phyloP scores from a whole-genome alignment of 176 grass and related monocot genomes.

The Rhipidocladum racemiflorum region DNA sequence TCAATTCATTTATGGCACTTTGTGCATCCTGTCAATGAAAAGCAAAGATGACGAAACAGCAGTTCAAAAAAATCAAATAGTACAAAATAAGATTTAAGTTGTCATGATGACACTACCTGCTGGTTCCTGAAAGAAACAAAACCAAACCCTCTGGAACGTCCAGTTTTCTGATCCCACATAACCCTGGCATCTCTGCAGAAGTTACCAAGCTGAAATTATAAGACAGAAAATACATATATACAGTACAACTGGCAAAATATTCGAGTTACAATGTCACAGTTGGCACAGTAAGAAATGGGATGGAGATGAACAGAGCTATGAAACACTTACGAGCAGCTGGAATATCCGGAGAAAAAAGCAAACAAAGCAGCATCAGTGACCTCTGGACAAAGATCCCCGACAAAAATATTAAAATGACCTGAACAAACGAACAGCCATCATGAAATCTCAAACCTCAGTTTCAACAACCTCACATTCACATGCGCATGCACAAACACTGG shows the following conservation, averaged over 20 bases:
- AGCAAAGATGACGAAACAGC: constrained; percentile 20
- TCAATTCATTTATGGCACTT: constrained; percentile 91
- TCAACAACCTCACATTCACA: constrained; percentile 12
- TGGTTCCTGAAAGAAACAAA: constrained; percentile 98
- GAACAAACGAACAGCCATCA: constrained; percentile 7
- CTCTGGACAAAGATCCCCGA: constrained; percentile 95
- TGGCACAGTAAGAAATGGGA: background rate
- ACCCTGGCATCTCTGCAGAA: constrained; percentile 89
- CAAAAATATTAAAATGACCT: constrained; percentile 99
- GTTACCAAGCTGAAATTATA: constrained; percentile 23
- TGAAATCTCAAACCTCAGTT: constrained; percentile 15
- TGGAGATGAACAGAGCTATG: background rate
- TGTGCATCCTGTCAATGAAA: constrained; percentile 81
- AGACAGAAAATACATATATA: constrained; percentile 9
- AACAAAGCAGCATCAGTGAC: constrained; percentile 92
- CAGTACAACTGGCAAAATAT: background rate
- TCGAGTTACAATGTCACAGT: background rate
- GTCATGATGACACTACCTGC: constrained; percentile 56
- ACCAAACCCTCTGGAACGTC: constrained; percentile 92
- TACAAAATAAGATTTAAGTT: background rate
- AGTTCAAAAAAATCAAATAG: background rate
- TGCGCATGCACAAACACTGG: background rate
- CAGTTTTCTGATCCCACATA: constrained; percentile 99
- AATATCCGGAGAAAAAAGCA: constrained; percentile 80
- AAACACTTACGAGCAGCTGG: constrained; percentile 83